Conservation (phyloP, 2,329 filamentous ascomycete species). For the Pseudogymnoascus sp. region DNA sequence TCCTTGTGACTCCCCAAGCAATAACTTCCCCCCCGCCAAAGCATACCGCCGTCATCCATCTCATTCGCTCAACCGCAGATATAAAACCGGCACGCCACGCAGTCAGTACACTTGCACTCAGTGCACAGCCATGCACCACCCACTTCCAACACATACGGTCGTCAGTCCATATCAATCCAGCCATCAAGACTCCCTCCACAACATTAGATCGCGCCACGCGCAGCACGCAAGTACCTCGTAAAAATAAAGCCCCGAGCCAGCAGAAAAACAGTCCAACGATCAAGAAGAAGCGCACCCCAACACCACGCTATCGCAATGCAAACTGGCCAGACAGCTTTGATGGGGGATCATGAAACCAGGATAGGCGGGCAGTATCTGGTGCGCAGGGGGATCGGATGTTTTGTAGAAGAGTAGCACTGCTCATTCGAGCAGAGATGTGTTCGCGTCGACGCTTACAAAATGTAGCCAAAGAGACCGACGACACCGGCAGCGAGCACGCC, state of each 20-base stretch:
- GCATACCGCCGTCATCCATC: background rate
- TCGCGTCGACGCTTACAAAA: constrained; percentile 39
- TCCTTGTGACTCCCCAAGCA: background rate
- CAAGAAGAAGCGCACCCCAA: background rate
- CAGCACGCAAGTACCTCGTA: background rate
- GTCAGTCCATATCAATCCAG: background rate
- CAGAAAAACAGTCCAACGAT: constrained; percentile 5
- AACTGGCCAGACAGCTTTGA: background rate
- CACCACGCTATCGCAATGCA: background rate
- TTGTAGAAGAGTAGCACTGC: constrained; percentile 1
- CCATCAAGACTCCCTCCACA: background rate
- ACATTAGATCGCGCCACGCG: background rate
- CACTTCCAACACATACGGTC: background rate
- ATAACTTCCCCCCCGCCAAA: background rate
- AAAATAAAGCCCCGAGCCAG: constrained; percentile 4
- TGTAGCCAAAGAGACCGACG: constrained; percentile 46
- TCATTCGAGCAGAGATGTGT: background rate
- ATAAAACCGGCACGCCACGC: constrained; percentile 1
- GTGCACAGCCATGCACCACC: background rate
- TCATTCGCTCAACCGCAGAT: background rate
- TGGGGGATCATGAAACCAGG: background rate
- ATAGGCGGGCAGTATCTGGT: background rate
- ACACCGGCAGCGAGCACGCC: constrained; percentile 43
- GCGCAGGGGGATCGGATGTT: background rate
- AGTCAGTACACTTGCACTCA: constrained; percentile 3